Conservation (phyloP, 768 basidiomycete species). For the Leccinellum rugosiceps region DNA sequence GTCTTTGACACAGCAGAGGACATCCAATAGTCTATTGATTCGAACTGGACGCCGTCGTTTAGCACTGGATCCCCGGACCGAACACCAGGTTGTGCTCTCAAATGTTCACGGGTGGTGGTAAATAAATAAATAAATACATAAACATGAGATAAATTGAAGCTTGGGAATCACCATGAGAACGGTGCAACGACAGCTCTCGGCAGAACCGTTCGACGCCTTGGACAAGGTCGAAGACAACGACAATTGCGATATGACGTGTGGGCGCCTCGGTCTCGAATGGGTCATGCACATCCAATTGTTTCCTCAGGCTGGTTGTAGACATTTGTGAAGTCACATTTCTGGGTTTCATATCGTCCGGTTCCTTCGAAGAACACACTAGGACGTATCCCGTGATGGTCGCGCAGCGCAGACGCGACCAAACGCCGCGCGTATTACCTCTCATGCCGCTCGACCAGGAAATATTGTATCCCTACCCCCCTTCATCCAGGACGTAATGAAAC, state of each 20-base stretch:
- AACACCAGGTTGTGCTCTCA: neutral
- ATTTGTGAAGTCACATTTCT: conserved; percentile 7
- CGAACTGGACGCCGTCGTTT: neutral
- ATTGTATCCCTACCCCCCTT: neutral
- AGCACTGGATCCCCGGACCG: neutral
- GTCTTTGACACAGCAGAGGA: neutral
- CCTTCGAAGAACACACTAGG: neutral
- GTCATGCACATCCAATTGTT: neutral
- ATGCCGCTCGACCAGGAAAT: neutral
- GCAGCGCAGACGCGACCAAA: conserved; percentile 3
- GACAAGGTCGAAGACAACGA: neutral
- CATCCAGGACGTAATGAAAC: conserved; percentile 14
- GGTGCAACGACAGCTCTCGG: neutral
- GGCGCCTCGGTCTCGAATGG: neutral
- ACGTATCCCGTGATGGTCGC: neutral
- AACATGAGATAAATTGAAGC: neutral
- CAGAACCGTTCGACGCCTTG: conserved; percentile 4
- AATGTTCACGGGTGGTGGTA: neutral
- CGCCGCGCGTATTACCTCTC: conserved; percentile 9
- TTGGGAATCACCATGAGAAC: conserved; percentile 8
- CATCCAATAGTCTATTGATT: neutral
- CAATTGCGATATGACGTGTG: neutral
- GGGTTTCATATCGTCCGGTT: neutral
- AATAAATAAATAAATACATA: neutral
- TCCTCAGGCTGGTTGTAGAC: neutral